Base-by-base conservation (phyloP, 192 early-diverging fungal species). In the Cladochytrium replicatum region DNA sequence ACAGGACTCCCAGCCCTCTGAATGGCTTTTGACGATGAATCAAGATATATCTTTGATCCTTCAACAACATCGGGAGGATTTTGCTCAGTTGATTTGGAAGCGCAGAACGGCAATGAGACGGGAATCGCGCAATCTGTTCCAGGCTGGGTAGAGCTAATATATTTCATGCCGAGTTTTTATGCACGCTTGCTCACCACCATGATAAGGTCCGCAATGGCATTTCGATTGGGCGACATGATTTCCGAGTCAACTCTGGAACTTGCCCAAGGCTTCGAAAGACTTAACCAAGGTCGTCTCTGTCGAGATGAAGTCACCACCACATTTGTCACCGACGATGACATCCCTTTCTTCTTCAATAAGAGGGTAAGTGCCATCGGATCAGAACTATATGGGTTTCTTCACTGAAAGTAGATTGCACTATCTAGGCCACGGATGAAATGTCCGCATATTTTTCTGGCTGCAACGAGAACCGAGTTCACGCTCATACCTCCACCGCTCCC, bases 1-100 rank as follows among this genome's bases (percentile, higher is more conserved):
- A 47, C 8, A n/a, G 19, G 0, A 6, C n/a, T 53, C 22, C 13
- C 4, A 47, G 9, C 9, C 6, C 5, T 63, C 15, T 2, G 15
- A 17, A 1, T 13, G 43, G 15, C n/a, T 8, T 63, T 21, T 27
- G 32, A n/a, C 19, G 4, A 37, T 40, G 11, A 26, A n/a, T 46
- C 21, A 32, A 77, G 75, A 78, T 53, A 50, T 74, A 23, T 51
- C 66, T 1, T 51, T 41, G 6, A 44, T 61, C 6, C 46, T 78
- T 5, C 64, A 74, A 42, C 54, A 57, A 11, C 75, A 78, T 42
- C 65, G 64, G 39, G 75, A 78, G 23, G 68, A 71, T 9, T 78
- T 78, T 34, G 32, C 61, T 9, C 75, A 74, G 41, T 78, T 74
- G 37, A 71, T 78, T 15, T 74, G 71, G 68, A 74, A 74, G 41